Percentiles rank a stretch among this genome's conserved stretches.
These are phyloP conservation scores for Pythium utonaiense DNA, from an alignment of 352 stramenopile species.

Conservation along the genomic window DNA sequence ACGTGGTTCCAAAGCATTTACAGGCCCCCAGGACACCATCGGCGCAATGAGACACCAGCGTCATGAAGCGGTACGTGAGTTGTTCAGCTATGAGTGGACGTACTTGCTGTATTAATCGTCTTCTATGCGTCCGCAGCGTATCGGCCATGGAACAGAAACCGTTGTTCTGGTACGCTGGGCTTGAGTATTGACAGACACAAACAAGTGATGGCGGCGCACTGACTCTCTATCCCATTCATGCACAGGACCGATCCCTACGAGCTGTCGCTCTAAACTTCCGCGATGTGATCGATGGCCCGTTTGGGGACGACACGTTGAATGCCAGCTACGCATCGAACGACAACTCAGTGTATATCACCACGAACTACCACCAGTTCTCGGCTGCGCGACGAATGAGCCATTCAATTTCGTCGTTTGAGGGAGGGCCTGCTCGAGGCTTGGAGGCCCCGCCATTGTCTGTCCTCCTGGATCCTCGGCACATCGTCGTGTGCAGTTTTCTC, in stretches of 20 bases:
- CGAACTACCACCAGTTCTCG: slow-evolving; percentile 20
- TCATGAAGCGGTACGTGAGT: slow-evolving; percentile 1
- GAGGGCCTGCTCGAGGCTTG: slow-evolving; percentile 22
- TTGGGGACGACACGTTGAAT: slow-evolving; percentile 5
- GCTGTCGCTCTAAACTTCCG: slow-evolving; percentile 41
- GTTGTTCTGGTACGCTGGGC: slow-evolving; percentile 44
- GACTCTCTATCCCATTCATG: background rate
- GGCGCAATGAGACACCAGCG: slow-evolving; percentile 8
- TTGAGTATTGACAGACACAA: no score
- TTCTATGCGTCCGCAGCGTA: slow-evolving; percentile 20
- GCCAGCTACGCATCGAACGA: slow-evolving; percentile 24
- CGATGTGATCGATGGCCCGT: background rate
- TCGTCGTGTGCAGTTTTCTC: slow-evolving; percentile 83
- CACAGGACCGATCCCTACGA: slow-evolving; percentile 60
- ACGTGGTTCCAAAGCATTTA: slow-evolving; percentile 1
- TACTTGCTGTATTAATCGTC: background rate
- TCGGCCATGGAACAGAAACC: slow-evolving; percentile 31
- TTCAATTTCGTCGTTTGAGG: slow-evolving; percentile 26
- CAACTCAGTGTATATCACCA: slow-evolving; percentile 17
- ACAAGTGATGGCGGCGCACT: background rate
- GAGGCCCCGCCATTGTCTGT: slow-evolving; percentile 52
- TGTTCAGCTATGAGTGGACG: background rate
- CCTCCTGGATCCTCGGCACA: slow-evolving; percentile 59
- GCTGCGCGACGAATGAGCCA: slow-evolving; percentile 15
- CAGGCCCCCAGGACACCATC: background rate